phyloP scores from a whole-genome alignment of 108 stramenopile species.

The Discostella pseudostelligera region DNA sequence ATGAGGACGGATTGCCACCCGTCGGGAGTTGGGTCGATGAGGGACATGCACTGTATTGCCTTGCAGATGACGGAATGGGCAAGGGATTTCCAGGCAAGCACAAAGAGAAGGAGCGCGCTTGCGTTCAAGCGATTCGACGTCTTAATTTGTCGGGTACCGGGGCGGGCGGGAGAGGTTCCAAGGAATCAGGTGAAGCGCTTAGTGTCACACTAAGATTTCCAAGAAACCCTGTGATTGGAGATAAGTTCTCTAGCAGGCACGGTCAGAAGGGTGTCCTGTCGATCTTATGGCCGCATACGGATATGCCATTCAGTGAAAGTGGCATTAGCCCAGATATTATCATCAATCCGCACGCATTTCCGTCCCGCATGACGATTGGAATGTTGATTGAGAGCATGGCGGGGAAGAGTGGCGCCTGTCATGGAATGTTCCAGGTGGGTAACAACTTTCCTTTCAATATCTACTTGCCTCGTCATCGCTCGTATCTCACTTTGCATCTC shows the following conservation, averaged over 20 bases:
- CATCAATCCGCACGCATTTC: constrained; percentile 98
- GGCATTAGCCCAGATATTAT: constrained; percentile 98
- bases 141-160: constrained; percentile 30
- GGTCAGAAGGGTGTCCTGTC: constrained; percentile 99
- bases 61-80: constrained; percentile 79
- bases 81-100: constrained; percentile 75
- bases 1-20: constrained; percentile 90
- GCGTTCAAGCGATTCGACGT: constrained; percentile 81
- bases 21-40: constrained; percentile 85
- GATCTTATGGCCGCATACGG: constrained; percentile 97
- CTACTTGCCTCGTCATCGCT: not conserved
- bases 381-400: constrained; percentile 99
- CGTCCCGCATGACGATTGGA: constrained; percentile 98
- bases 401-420: constrained; percentile 95
- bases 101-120: constrained; percentile 91
- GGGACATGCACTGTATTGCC: constrained; percentile 91
- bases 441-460: not conserved
- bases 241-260: constrained; percentile 98
- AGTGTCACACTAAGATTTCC: constrained; percentile 93
- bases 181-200: constrained; percentile 42
- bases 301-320: constrained; percentile 99
- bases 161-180: constrained; percentile 38
- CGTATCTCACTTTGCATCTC: constrained; percentile 5
- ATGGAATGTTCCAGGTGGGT: constrained; percentile 85
- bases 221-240: constrained; percentile 97